A percentile compares a stretch with the other conserved stretches of the same genome.
These are phyloP conservation scores for Russula sp. DNA, from an alignment of 768 basidiomycete genomes.

Conservation along the genomic window DNA sequence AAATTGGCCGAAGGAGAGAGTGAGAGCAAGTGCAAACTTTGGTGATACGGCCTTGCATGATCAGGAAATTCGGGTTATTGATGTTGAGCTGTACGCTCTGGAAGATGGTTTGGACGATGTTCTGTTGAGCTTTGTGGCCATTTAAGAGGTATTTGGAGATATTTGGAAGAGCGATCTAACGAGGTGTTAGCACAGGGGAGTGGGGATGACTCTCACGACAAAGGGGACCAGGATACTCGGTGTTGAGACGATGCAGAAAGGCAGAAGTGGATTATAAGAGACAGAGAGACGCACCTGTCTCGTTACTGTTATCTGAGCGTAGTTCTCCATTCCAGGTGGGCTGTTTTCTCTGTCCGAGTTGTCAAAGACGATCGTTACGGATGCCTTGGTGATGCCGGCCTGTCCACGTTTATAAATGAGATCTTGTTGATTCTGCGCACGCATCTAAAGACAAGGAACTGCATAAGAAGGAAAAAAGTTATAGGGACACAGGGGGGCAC, in stretches of 20 bases:
- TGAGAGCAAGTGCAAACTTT: slow-evolving; percentile 50
- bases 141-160: slow-evolving; percentile 93
- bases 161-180: slow-evolving; percentile 86
- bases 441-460: slow-evolving; percentile 50
- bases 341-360: slow-evolving; percentile 84
- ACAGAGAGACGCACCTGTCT: slow-evolving; percentile 58
- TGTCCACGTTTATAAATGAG: slow-evolving; percentile 99
- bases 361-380: slow-evolving; percentile 97
- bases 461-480: neutral
- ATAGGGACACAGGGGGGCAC: slow-evolving; percentile 17
- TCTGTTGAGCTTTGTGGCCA: slow-evolving; percentile 87
- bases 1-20: neutral
- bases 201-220: neutral
- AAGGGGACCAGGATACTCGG: neutral
- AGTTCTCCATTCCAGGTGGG: slow-evolving; percentile 74
- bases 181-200: neutral
- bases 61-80: slow-evolving; percentile 98
- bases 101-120: slow-evolving; percentile 81
- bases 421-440: slow-evolving; percentile 92
- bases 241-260: neutral
- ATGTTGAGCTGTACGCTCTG: slow-evolving; percentile 98
- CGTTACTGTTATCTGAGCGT: slow-evolving; percentile 90
- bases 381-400: slow-evolving; percentile 93
- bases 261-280: neutral
- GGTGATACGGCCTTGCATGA: slow-evolving; percentile 99